Percentiles rank a stretch among this genome's conserved stretches.
Conservation (phyloP, 768 basidiomycete genomes). For the Boletus coccyginus region DNA sequence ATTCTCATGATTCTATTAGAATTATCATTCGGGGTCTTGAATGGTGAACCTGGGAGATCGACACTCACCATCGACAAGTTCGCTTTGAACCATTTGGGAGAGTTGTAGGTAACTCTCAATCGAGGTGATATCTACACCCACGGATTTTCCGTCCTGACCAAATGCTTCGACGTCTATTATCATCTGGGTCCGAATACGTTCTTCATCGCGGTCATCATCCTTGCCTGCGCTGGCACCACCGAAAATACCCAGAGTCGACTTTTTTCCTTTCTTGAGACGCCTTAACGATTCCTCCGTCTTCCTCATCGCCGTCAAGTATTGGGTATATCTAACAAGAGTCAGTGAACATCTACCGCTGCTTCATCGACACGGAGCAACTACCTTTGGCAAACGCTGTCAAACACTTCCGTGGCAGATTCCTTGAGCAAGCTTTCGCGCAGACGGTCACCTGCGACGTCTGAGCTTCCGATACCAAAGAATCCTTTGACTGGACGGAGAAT, state of each 20-base stretch:
- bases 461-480: conserved; percentile 63
- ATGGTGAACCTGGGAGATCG: background rate
- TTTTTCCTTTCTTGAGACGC: conserved; percentile 85
- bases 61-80: conserved; percentile 33
- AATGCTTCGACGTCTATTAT: conserved; percentile 83
- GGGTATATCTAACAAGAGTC: conserved; percentile 58
- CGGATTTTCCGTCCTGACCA: conserved; percentile 65
- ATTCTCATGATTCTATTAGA: conserved; percentile 13
- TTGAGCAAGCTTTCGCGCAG: conserved; percentile 55
- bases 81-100: conserved; percentile 56
- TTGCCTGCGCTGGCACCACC: conserved; percentile 45
- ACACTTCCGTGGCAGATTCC: conserved; percentile 57
- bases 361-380: conserved; percentile 23
- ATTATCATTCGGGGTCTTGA: background rate
- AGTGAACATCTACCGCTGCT: background rate
- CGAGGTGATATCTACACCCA: conserved; percentile 62
- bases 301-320: conserved; percentile 77
- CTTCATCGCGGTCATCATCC: conserved; percentile 79
- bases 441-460: conserved; percentile 56
- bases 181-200: conserved; percentile 82
- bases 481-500: conserved; percentile 78
- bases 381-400: conserved; percentile 69
- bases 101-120: conserved; percentile 54
- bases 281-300: conserved; percentile 91
- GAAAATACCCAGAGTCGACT: conserved; percentile 77